A percentile compares a stretch with the other conserved stretches of the same genome.
phyloP scores from a whole-genome alignment of 2,329 filamentous ascomycete genomes.

The Pseudogymnoascus sp. region DNA sequence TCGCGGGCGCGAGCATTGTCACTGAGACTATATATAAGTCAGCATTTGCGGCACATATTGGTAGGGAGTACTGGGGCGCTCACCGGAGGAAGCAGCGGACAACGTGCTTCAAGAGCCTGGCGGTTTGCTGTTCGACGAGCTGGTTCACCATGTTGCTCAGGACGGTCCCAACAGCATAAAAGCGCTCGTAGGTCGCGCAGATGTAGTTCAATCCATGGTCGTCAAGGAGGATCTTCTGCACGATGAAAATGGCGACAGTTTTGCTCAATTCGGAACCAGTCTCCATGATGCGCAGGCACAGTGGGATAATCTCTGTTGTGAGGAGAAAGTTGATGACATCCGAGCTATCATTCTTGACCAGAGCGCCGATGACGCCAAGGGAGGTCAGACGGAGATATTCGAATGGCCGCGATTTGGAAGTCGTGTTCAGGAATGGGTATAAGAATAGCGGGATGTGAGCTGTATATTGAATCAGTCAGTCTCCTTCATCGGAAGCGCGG shows the following conservation, averaged over 20 bases:
- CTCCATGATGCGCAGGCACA: slow-evolving; percentile 98
- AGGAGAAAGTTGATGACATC: slow-evolving; percentile 99
- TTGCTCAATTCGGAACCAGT: slow-evolving; percentile 97
- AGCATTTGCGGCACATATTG: slow-evolving; percentile 11
- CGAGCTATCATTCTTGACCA: slow-evolving; percentile 97
- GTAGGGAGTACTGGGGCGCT: slow-evolving; percentile 22
- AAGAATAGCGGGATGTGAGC: slow-evolving; percentile 96
- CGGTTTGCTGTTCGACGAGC: slow-evolving; percentile 94
- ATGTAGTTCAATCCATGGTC: slow-evolving; percentile 97
- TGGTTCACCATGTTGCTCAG: slow-evolving; percentile 98
- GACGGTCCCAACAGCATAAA: slow-evolving; percentile 95
- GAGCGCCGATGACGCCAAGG: slow-evolving; percentile 87
- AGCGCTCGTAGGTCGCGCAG: slow-evolving; percentile 95
- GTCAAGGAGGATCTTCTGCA: slow-evolving; percentile 96
- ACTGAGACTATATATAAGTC: slow-evolving; percentile 56
- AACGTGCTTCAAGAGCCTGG: slow-evolving; percentile 90
- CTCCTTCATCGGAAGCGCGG: not conserved
- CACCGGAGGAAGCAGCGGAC: slow-evolving; percentile 94
- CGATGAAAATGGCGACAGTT: slow-evolving; percentile 98
- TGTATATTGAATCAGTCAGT: slow-evolving; percentile 31
- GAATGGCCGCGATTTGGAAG: slow-evolving; percentile 93
- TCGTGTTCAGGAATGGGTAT: slow-evolving; percentile 97
- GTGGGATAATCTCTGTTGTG: slow-evolving; percentile 95
- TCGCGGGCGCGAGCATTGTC: slow-evolving; percentile 95
- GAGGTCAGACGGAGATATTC: slow-evolving; percentile 95